phyloP scores from a whole-genome alignment of 805 yeast genomes.

The Hanseniaspora lindneri region DNA sequence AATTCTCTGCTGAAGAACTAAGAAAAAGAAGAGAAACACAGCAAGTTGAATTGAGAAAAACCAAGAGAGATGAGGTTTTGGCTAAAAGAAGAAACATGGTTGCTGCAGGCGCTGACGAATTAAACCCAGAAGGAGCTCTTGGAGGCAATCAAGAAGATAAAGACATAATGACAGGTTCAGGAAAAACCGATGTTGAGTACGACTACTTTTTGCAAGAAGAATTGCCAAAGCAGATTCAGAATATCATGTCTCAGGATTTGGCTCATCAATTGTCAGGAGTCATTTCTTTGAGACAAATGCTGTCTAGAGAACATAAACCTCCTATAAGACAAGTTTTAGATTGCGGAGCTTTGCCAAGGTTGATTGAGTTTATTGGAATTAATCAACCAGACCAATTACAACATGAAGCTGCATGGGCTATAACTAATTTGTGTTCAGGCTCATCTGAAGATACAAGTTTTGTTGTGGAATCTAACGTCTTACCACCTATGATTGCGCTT shows the following conservation, averaged over 20 bases:
- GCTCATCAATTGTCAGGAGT: conserved; percentile 81
- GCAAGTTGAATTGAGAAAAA: conserved; percentile 91
- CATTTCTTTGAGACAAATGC: conserved; percentile 80
- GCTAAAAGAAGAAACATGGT: conserved; percentile 82
- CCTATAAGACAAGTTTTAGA: conserved; percentile 90
- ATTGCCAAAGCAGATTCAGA: conserved; percentile 74
- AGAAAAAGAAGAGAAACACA: conserved; percentile 97
- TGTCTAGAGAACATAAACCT: conserved; percentile 89
- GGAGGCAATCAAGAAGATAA: conserved; percentile 23
- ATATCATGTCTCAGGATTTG: conserved; percentile 60
- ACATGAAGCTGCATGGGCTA: conserved; percentile 99
- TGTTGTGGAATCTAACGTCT: conserved; percentile 89
- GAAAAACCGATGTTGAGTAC: conserved; percentile 26
- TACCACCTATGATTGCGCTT: conserved; percentile 77
- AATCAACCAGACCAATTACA: conserved; percentile 77
- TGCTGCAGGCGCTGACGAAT: conserved; percentile 29
- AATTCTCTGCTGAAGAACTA: conserved; percentile 88
- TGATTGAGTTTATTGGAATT: conserved; percentile 71
- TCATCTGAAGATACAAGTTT: conserved; percentile 75
- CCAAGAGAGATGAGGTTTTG: conserved; percentile 87
- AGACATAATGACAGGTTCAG: background rate
- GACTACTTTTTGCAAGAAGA: conserved; percentile 45
- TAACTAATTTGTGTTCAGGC: conserved; percentile 95
- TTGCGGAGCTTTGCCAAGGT: conserved; percentile 83
- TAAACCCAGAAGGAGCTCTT: conserved; percentile 41